These are phyloP conservation scores for Fusarium nygamai DNA, from an alignment of 2,329 filamentous ascomycete genomes.

Conservation along the genomic window DNA sequence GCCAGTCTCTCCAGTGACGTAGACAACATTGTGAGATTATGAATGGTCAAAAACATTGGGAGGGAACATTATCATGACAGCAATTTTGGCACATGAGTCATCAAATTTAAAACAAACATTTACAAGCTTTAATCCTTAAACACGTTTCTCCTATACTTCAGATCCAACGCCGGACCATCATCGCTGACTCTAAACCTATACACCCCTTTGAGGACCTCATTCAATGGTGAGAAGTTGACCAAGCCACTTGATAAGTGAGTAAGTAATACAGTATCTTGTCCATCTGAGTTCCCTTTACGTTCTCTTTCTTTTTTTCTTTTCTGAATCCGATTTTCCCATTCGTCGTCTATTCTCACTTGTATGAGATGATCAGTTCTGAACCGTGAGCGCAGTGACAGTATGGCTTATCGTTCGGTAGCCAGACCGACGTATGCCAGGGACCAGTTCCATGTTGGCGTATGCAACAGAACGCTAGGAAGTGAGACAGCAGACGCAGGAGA, in stretches of 20 bases:
- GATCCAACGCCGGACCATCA: slow-evolving; percentile 56
- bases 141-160: slow-evolving; percentile 20
- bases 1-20: background rate
- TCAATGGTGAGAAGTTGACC: slow-evolving; percentile 21
- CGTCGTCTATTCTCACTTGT: slow-evolving; percentile 13
- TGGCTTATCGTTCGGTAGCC: slow-evolving; percentile 37
- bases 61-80: background rate
- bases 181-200: slow-evolving; percentile 52
- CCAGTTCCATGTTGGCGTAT: slow-evolving; percentile 30
- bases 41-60: background rate
- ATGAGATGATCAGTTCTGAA: slow-evolving; percentile 10
- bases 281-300: slow-evolving; percentile 27
- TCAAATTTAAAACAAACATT: slow-evolving; percentile 3
- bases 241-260: background rate
- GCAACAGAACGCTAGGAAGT: slow-evolving; percentile 26
- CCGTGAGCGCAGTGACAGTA: slow-evolving; percentile 3
- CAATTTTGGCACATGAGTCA: background rate
- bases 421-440: slow-evolving; percentile 37
- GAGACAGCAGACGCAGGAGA: slow-evolving; percentile 33
- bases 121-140: slow-evolving; percentile 26
- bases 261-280: slow-evolving; percentile 1
- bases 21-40: background rate
- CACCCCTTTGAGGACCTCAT: slow-evolving; percentile 30
- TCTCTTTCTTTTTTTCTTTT: slow-evolving; percentile 23
- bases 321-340: slow-evolving; percentile 23